Conservation (phyloP, 2,329 filamentous ascomycete genomes). For the Diplodia scrobiculata region DNA sequence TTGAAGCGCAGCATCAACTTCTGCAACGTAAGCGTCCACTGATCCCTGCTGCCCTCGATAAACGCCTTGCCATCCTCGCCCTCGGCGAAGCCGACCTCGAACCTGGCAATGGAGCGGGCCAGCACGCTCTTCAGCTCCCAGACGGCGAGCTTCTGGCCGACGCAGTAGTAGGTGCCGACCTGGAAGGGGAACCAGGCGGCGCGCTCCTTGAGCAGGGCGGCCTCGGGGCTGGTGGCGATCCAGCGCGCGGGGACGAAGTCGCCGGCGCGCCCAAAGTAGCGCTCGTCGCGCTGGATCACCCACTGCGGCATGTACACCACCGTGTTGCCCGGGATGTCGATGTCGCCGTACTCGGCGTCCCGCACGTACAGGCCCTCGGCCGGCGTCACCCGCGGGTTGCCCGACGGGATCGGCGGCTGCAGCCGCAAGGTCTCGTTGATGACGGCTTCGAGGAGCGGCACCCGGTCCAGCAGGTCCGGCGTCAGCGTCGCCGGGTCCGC, state of each 20-base stretch:
- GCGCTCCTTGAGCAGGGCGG: slow-evolving; percentile 37
- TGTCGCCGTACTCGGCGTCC: slow-evolving; percentile 36
- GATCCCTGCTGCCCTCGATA: slow-evolving; percentile 41
- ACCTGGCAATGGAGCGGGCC: slow-evolving; percentile 63
- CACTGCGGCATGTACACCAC: slow-evolving; percentile 40
- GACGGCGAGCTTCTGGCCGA: slow-evolving; percentile 70
- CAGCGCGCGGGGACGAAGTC: slow-evolving; percentile 40
- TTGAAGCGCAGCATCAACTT: slow-evolving; percentile 7
- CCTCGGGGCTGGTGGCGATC: slow-evolving; percentile 39
- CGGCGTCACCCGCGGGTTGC: slow-evolving; percentile 45
- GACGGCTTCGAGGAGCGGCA: slow-evolving; percentile 44
- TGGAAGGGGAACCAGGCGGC: slow-evolving; percentile 22
- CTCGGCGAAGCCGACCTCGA: slow-evolving; percentile 55
- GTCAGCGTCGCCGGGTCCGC: slow-evolving; percentile 43
- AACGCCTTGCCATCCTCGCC: slow-evolving; percentile 43
- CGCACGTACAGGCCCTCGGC: slow-evolving; percentile 45
- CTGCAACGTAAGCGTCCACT: slow-evolving; percentile 32
- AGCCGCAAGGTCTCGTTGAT: slow-evolving; percentile 49
- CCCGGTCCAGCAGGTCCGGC: slow-evolving; percentile 29
- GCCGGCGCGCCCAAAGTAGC: slow-evolving; percentile 30
- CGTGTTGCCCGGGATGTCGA: slow-evolving; percentile 39
- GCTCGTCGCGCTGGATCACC: slow-evolving; percentile 38
- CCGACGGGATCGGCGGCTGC: slow-evolving; percentile 45
- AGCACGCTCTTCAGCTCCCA: slow-evolving; percentile 66
- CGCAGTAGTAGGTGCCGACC: slow-evolving; percentile 62